Evolutionary conservation across 192 early-diverging fungal genomes (phyloP).

Genomic region (Backusella sp.): DNA sequence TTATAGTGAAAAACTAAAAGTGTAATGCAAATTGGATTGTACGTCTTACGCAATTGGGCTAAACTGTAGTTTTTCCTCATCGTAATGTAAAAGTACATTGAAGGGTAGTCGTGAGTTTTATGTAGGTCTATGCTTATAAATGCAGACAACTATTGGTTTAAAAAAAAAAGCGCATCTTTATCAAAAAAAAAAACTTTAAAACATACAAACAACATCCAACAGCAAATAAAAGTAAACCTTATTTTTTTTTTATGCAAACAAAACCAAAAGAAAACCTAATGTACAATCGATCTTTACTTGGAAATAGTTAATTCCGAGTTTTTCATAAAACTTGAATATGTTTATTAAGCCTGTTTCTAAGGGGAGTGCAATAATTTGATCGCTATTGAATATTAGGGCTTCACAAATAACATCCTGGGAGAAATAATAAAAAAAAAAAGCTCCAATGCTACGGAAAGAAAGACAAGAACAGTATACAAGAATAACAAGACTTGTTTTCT

Average conservation of each 20-base stretch:
- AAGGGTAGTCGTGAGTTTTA: neutral
- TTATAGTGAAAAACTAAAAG: slow-evolving; percentile 49
- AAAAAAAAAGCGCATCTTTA: neutral
- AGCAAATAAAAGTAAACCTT: neutral
- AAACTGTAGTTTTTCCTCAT: slow-evolving; percentile 18
- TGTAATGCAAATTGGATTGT: slow-evolving; percentile 66
- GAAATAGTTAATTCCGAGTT: neutral
- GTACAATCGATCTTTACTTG: neutral
- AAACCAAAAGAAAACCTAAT: neutral
- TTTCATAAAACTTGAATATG: neutral
- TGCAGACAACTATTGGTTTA: neutral
- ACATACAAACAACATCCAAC: neutral
- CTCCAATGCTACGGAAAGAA: neutral
- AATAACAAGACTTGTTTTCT: neutral
- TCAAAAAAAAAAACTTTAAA: neutral
- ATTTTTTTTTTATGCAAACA: slow-evolving; percentile 1
- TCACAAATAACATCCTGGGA: neutral
- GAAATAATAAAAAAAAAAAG: neutral
- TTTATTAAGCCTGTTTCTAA: neutral
- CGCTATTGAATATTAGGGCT: neutral
- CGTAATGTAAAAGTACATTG: neutral
- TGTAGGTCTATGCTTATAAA: neutral
- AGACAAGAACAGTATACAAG: neutral
- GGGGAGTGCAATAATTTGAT: neutral
- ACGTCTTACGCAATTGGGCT: slow-evolving; percentile 68